phyloP scores from a whole-genome alignment of 169 alveolate species.

The Plasmodium blacklocki region DNA sequence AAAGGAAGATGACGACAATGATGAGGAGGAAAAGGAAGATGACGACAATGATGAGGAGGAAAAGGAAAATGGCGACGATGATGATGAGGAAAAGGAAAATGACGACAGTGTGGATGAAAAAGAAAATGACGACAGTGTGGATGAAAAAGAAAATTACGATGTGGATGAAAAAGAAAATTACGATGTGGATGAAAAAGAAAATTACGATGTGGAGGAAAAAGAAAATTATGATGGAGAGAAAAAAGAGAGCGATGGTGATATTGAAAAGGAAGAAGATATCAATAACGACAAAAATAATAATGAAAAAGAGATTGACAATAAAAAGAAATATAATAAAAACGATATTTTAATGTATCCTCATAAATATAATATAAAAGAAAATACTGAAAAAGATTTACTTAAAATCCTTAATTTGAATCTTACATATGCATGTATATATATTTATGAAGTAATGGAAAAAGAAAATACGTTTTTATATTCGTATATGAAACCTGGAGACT shows the following conservation, averaged over 20 bases:
- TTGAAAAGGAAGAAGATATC: slow-evolving; percentile 5
- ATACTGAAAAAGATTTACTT: slow-evolving; percentile 15
- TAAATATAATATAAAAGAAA: slow-evolving; percentile 21
- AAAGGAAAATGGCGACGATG: not conserved
- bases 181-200: not conserved
- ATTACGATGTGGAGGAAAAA: not conserved
- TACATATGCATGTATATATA: slow-evolving; percentile 40
- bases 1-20: no score
- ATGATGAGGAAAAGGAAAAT: not conserved
- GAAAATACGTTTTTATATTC: slow-evolving; percentile 28
- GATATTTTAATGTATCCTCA: not conserved
- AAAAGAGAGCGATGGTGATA: not conserved
- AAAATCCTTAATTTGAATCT: slow-evolving; percentile 40
- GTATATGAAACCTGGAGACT: slow-evolving; percentile 51
- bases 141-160: not conserved
- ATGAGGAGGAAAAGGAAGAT: not conserved
- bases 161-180: not conserved
- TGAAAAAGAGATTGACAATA: not conserved
- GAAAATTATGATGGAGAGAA: not conserved
- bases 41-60: not conserved
- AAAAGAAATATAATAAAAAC: no score
- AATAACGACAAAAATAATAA: not conserved
- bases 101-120: not conserved
- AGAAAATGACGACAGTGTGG: not conserved
- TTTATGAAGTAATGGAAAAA: slow-evolving; percentile 60